phyloP scores from a whole-genome alignment of 805 yeast species.

The Saturnispora hagleri region DNA sequence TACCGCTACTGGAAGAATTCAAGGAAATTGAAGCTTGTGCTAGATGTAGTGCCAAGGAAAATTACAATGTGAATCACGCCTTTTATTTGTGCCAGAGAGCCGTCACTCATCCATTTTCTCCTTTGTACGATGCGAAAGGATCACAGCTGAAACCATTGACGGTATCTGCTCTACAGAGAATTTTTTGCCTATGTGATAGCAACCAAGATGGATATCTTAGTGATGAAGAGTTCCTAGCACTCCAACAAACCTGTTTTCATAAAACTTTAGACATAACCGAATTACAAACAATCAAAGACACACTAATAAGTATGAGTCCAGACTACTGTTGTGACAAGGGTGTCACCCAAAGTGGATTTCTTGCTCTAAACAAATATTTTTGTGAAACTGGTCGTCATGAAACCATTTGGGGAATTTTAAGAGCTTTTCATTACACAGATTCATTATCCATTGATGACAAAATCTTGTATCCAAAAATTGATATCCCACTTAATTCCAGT shows the following conservation, averaged over 20 bases:
- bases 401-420: constrained; percentile 89
- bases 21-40: constrained; percentile 92
- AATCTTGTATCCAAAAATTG: constrained; percentile 70
- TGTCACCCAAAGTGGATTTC: constrained; percentile 64
- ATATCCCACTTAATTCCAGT: constrained; percentile 63
- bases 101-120: constrained; percentile 86
- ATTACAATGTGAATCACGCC: constrained; percentile 80
- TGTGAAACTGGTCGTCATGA: constrained; percentile 93
- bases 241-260: constrained; percentile 72
- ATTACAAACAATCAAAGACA: constrained; percentile 34
- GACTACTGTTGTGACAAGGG: constrained; percentile 37
- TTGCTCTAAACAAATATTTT: constrained; percentile 67
- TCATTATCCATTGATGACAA: constrained; percentile 77
- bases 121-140: constrained; percentile 86
- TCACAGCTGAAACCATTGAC: constrained; percentile 75
- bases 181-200: constrained; percentile 76
- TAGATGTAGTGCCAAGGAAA: constrained; percentile 77
- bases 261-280: constrained; percentile 41
- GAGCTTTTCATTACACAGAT: constrained; percentile 87
- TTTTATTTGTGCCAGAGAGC: constrained; percentile 91
- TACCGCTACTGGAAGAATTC: constrained; percentile 79
- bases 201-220: constrained; percentile 83
- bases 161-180: constrained; percentile 62
- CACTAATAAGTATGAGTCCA: constrained; percentile 23
- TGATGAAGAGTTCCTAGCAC: constrained; percentile 55